phyloP scores from a whole-genome alignment of 768 basidiomycete genomes.

The Tylopilus plumbeoviolaceoides region DNA sequence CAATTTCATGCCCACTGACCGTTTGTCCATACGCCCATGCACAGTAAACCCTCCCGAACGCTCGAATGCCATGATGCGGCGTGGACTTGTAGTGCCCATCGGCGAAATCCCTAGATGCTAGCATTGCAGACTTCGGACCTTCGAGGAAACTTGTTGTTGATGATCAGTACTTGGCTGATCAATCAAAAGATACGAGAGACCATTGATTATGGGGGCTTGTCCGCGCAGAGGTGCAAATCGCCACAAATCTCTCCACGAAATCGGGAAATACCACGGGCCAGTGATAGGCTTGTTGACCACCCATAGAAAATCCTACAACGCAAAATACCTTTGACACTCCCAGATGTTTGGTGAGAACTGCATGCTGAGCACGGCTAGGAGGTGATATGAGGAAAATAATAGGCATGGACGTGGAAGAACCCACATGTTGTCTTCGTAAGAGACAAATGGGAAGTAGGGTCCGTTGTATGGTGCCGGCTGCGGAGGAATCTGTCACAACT shows the following conservation, averaged over 20 bases:
- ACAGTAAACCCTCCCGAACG: slow-evolving; percentile 55
- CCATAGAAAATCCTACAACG: slow-evolving; percentile 55
- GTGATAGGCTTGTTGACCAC: slow-evolving; percentile 55
- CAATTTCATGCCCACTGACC: slow-evolving; percentile 27
- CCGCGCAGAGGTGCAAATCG: slow-evolving; percentile 52
- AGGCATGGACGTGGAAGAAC: not conserved
- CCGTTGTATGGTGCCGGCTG: slow-evolving; percentile 57
- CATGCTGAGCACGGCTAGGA: slow-evolving; percentile 49
- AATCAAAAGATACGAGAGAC: slow-evolving; percentile 22
- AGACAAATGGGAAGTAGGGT: slow-evolving; percentile 37
- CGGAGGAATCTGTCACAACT: not conserved
- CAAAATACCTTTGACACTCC: slow-evolving; percentile 17
- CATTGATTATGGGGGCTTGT: slow-evolving; percentile 56
- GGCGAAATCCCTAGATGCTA: slow-evolving; percentile 52
- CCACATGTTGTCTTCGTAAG: slow-evolving; percentile 58
- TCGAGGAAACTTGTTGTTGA: slow-evolving; percentile 53
- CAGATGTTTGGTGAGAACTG: slow-evolving; percentile 39
- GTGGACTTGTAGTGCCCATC: slow-evolving; percentile 47
- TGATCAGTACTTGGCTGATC: not conserved
- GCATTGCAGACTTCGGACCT: slow-evolving; percentile 52
- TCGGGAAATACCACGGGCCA: slow-evolving; percentile 59
- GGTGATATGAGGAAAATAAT: not conserved
- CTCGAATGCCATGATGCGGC: slow-evolving; percentile 49
- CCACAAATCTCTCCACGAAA: slow-evolving; percentile 42
- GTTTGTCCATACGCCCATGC: slow-evolving; percentile 58